Base-by-base conservation (phyloP, 2,329 filamentous ascomycete species). In the Colletotrichum spaethianum region DNA sequence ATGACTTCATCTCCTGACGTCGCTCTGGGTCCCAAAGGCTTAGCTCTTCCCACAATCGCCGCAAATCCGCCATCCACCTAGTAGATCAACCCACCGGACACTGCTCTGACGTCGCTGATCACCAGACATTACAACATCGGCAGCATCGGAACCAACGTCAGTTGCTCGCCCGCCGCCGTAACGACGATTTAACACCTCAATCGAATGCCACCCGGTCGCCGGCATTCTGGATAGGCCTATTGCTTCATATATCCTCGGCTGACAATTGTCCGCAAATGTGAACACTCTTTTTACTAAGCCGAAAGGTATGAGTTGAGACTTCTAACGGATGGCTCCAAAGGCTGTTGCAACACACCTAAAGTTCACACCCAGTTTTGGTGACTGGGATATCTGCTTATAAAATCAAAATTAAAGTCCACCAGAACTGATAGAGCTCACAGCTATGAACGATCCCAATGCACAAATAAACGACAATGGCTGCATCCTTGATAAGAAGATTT, bases 1-100 rank as follows among this genome's bases (percentile, higher is more conserved):
- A 16, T 63, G 33, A 63, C 61, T 53, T 63, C 61, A 42, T 42
- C 2, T 3, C 2, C 36, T 31, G 44, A 62, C 60, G 60, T 33
- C 60, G 44, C 20, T 40, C 16, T 6, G 16, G 23, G 11, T 7
- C 23, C 16, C 2, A 28, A 52, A 31, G 23, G 33, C 46, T 53
- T 42, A 42, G 46, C 44, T 28, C 12, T 28, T 31, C 46, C 31
- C 23, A 63, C 11, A 20, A 20, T 26, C 12, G 61, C 46, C 18
- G 18, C 36, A 18, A 38, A 31, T 53, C 46, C 36, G 33, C 56
- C 26, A 33, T 23, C 26, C 33, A 42, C 14, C 48, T 28, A 16
- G 31, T 53, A 7, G 11, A n/a, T 8, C 7, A 5, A n/a, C 16
- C 42, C 59, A 60, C 57, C 26, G 23, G 23, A 28, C 38, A n/a